A percentile compares a stretch with the other conserved stretches of the same genome.
Evolutionary conservation across 768 basidiomycete genomes (phyloP).

Genomic region (Phlegmacium glaucopus): DNA sequence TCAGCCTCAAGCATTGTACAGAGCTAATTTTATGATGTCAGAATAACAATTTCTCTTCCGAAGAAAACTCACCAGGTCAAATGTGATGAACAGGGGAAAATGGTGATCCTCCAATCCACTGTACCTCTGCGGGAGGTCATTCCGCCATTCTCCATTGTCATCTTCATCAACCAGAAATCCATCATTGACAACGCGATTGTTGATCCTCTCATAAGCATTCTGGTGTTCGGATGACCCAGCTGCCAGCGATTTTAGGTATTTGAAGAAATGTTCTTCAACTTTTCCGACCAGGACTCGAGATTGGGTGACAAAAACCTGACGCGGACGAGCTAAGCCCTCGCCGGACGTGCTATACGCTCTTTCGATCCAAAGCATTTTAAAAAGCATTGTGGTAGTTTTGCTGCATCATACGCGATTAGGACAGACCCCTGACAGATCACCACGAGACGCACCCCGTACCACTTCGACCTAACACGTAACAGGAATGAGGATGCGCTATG

Average conservation of each 20-base stretch:
- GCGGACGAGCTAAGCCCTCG: slow-evolving; percentile 43
- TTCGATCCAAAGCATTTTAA: slow-evolving; percentile 67
- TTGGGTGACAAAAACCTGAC: slow-evolving; percentile 70
- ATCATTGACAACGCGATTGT: slow-evolving; percentile 13
- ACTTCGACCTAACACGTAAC: slow-evolving; percentile 64
- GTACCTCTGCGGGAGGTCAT: slow-evolving; percentile 47
- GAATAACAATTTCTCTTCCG: too few relatives aligned
- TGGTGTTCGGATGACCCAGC: slow-evolving; percentile 16
- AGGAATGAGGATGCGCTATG: slow-evolving; percentile 29
- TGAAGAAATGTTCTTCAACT: slow-evolving; percentile 58
- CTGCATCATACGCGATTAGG: slow-evolving; percentile 30
- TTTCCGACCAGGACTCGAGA: slow-evolving; percentile 58
- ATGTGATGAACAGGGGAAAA: slow-evolving; percentile 71
- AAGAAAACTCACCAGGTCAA: slow-evolving; percentile 45
- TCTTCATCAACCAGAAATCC: slow-evolving; percentile 35
- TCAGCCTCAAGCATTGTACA: slow-evolving; percentile 49
- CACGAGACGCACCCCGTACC: slow-evolving; percentile 54
- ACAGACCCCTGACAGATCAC: too few relatives aligned
- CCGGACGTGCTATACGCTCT: slow-evolving; percentile 14
- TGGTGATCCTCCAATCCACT: slow-evolving; percentile 55
- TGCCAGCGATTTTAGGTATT: slow-evolving; percentile 42
- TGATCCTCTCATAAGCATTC: slow-evolving; percentile 37
- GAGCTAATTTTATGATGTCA: slow-evolving; percentile 28
- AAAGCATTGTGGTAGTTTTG: slow-evolving; percentile 72
- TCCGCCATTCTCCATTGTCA: slow-evolving; percentile 37